Evolutionary conservation across 441 rosid species (phyloP).

Genomic region (Arabidopsis lyrata): DNA sequence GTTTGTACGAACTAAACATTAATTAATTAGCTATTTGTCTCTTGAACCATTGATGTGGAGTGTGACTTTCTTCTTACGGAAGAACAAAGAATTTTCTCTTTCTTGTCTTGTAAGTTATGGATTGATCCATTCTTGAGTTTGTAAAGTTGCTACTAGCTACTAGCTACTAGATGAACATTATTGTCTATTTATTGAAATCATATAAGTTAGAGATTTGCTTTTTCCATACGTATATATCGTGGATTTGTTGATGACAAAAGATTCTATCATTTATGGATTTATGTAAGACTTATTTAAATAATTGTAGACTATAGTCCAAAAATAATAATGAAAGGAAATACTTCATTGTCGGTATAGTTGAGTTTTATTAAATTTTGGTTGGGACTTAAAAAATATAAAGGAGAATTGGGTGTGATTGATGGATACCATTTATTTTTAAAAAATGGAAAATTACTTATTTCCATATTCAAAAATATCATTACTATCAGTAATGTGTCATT

Average conservation of each 20-base stretch:
- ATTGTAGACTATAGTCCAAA: constrained; percentile 44
- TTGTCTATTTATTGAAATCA: background rate
- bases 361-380: constrained; percentile 38
- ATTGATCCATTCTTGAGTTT: constrained; percentile 18
- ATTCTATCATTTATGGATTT: constrained; percentile 34
- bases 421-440: constrained; percentile 1
- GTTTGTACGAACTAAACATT: constrained; percentile 30
- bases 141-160: constrained; percentile 11
- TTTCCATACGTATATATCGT: constrained; percentile 8
- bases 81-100: constrained; percentile 23
- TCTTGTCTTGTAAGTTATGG: constrained; percentile 33
- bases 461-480: constrained; percentile 18
- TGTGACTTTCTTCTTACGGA: constrained; percentile 27
- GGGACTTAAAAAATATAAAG: constrained; percentile 18
- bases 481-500: constrained; percentile 16
- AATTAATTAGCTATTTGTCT: constrained; percentile 18
- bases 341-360: constrained; percentile 44
- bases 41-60: constrained; percentile 27
- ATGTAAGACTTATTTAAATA: constrained; percentile 23
- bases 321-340: constrained; percentile 34
- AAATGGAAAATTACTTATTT: constrained; percentile 1
- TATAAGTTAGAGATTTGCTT: constrained; percentile 41
- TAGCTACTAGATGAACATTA: constrained; percentile 7
- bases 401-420: constrained; percentile 17
- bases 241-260: constrained; percentile 20